Percentiles rank a stretch among this genome's conserved stretches.
Evolutionary conservation across 805 yeast genomes (phyloP).

Genomic region (Hanseniaspora jakobsenii): DNA sequence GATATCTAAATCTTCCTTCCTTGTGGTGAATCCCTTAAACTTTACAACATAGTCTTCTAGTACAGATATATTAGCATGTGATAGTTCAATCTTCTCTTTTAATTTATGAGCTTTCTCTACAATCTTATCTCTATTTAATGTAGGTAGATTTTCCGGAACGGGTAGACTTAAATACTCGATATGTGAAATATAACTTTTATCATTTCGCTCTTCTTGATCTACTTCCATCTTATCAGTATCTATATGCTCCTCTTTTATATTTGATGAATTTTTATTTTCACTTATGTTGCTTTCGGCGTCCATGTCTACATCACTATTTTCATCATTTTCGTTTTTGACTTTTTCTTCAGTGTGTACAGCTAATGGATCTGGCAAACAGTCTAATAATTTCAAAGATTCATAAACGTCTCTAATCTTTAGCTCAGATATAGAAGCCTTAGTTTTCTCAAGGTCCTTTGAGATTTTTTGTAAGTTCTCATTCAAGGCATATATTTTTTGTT

Average conservation of each 20-base stretch:
- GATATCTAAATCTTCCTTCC: constrained; percentile 54
- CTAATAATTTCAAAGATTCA: constrained; percentile 2
- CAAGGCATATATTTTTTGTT: background rate
- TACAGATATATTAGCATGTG: constrained; percentile 59
- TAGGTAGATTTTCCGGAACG: too few relatives aligned
- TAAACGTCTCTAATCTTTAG: constrained; percentile 13
- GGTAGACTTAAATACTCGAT: constrained; percentile 21
- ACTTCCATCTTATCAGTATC: background rate
- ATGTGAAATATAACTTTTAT: constrained; percentile 7
- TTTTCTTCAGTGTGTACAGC: background rate
- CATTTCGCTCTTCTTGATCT: background rate
- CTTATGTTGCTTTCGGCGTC: constrained; percentile 19
- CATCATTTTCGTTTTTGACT: background rate
- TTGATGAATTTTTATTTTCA: constrained; percentile 21
- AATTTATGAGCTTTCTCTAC: too few relatives aligned
- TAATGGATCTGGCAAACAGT: background rate
- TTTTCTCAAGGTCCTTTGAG: background rate
- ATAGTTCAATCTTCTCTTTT: constrained; percentile 44
- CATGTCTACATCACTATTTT: background rate
- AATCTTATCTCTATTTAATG: too few relatives aligned
- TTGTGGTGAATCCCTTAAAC: constrained; percentile 46
- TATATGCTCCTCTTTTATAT: constrained; percentile 16
- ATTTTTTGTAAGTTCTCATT: background rate
- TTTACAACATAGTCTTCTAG: constrained; percentile 65
- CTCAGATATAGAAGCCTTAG: background rate